Evolutionary conservation across 225 moss, liverwort and hornwort species (phyloP).

Genomic region (Rhytidiadelphus loreus): DNA sequence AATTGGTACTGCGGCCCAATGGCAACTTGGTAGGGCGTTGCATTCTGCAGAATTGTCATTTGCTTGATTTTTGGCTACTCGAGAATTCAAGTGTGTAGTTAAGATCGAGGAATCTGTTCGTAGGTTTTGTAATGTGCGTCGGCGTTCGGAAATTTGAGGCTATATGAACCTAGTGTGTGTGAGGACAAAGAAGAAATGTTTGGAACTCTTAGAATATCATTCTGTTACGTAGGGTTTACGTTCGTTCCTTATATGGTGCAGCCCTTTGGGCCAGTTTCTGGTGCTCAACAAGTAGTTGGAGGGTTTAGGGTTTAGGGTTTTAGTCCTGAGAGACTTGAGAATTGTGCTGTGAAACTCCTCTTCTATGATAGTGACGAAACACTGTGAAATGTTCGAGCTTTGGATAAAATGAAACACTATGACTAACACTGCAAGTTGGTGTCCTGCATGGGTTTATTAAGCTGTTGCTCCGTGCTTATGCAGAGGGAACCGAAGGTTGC

Average conservation of each 20-base stretch:
- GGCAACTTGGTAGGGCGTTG: neutral
- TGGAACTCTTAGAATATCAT: too few relatives aligned
- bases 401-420: neutral
- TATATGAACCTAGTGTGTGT: neutral
- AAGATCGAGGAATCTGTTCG: neutral
- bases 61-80: neutral
- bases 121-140: neutral
- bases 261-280: neutral
- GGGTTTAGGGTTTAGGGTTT: constrained; percentile 18
- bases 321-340: neutral
- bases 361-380: neutral
- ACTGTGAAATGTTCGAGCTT: neutral
- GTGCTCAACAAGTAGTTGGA: neutral
- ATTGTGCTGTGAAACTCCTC: neutral
- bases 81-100: neutral
- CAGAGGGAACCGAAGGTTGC: constrained; percentile 15
- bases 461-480: neutral
- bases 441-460: neutral
- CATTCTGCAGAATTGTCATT: neutral
- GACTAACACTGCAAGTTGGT: neutral
- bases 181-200: neutral
- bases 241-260: neutral
- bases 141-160: neutral
- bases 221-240: neutral
- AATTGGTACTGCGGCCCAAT: neutral